A percentile compares a stretch with the other conserved stretches of the same genome.
Evolutionary conservation across 2,329 filamentous ascomycete species (phyloP).

Genomic region (Coniochaeta ligniaria): DNA sequence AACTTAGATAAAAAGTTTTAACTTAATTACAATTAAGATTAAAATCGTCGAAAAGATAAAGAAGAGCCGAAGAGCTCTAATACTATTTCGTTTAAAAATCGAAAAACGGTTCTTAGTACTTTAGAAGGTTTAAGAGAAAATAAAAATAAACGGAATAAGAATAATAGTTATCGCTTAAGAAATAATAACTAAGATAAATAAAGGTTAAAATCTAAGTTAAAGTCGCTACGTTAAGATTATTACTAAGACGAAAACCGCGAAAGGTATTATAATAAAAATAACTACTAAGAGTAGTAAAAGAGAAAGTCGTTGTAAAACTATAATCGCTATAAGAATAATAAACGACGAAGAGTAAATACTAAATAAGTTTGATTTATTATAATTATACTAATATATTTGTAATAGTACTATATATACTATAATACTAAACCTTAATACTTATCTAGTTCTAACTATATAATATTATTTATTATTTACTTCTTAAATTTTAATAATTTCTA

Average conservation of each 20-base stretch:
- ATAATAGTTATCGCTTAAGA: slow-evolving; percentile 20
- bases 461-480: slow-evolving; percentile 10
- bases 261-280: slow-evolving; percentile 13
- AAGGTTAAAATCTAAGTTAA: not conserved
- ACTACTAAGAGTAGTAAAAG: slow-evolving; percentile 38
- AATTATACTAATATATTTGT: slow-evolving; percentile 2
- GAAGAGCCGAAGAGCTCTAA: slow-evolving; percentile 58
- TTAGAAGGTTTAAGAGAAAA: too few species aligned
- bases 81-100: slow-evolving; percentile 59
- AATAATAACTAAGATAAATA: slow-evolving; percentile 16
- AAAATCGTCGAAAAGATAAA: slow-evolving; percentile 29
- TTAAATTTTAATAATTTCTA: slow-evolving; percentile 77
- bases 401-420: not conserved
- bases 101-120: slow-evolving; percentile 37
- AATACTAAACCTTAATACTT: slow-evolving; percentile 7
- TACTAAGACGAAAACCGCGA: not conserved
- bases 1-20: slow-evolving; percentile 58
- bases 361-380: slow-evolving; percentile 16
- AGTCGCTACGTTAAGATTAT: slow-evolving; percentile 17
- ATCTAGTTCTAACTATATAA: not conserved
- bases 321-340: slow-evolving; percentile 49
- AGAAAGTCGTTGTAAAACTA: slow-evolving; percentile 49
- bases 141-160: too few species aligned
- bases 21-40: slow-evolving; percentile 43
- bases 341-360: slow-evolving; percentile 49